Base-by-base conservation (phyloP, 495 filamentous ascomycete genomes). In the Trichocladium uniseriatum region DNA sequence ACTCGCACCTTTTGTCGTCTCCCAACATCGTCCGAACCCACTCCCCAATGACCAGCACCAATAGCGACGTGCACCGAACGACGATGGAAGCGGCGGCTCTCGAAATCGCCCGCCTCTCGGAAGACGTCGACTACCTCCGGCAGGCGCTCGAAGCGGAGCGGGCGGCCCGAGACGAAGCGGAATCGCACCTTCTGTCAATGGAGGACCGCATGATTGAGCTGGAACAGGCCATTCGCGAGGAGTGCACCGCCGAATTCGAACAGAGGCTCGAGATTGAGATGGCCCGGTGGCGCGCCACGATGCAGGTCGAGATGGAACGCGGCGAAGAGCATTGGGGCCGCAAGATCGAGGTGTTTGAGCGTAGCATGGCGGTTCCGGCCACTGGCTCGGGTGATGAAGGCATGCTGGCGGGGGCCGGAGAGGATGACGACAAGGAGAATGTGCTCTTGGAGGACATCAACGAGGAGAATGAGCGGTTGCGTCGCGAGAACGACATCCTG, bases 151-250 rank as follows among this genome's bases (percentile, higher is more conserved):
- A 72, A 38, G 60, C 72, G 14, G 71, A 79, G 49, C 74, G 78
- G 8, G 61, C 75, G 20, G 74, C 74, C 7, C 71, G 79, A 5
- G 70, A 81, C 41, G 70, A 77, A 16, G 75, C 79, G 6, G 80
- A 84, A 58, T 72, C 80, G 0, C 74, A 78, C 43, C 64, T 80
- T 16, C 61, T 78, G 21, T 60, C 61, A n/a, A 75, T 79, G 51
- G 82, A 89, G 56, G 84, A 87, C 34, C 76, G 77, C 43, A 75
- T 82, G 39, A 61, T 80, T 13, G 79, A 82, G 40, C 73, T 95
- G 7, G 92, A 98, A 59, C 80, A 83, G 61, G 82, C 85, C 11
- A 79, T 96, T 32, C 82, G 92, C n/a, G 92, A 95, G 59, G 90
- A 95, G 55, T 86, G 87, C 53, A 88, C 79, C 59, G 69, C 67